These are phyloP conservation scores for Porphyrellus cyaneotinctus DNA, from an alignment of 768 basidiomycete genomes.

Conservation along the genomic window DNA sequence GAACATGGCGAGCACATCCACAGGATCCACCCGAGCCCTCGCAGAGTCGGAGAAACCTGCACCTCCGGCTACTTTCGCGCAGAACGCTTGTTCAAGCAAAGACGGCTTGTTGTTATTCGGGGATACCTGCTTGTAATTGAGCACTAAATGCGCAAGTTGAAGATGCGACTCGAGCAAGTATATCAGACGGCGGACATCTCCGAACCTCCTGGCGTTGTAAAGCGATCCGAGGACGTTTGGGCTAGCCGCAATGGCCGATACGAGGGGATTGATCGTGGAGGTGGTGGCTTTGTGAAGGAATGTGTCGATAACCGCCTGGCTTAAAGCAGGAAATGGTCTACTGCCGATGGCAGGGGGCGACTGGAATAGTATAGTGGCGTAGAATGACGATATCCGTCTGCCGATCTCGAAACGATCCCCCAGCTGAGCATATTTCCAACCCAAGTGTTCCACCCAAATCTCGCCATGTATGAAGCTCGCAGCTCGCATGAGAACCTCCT, in stretches of 20 bases:
- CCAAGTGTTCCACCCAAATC: conserved; percentile 81
- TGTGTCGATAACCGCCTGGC: conserved; percentile 62
- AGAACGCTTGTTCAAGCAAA: conserved; percentile 74
- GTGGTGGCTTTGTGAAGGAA: conserved; percentile 73
- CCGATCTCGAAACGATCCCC: conserved; percentile 85
- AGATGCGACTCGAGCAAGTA: conserved; percentile 67
- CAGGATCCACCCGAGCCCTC: conserved; percentile 57
- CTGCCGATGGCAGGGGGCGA: conserved; percentile 51
- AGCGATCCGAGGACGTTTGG: conserved; percentile 56
- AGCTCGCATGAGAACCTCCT: conserved; percentile 78
- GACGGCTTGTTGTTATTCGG: conserved; percentile 44
- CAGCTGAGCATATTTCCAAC: conserved; percentile 83
- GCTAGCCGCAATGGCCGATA: conserved; percentile 64
- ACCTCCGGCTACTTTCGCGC: conserved; percentile 55
- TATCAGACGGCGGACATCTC: conserved; percentile 66
- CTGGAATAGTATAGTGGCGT: conserved; percentile 60
- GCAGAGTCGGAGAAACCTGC: conserved; percentile 40
- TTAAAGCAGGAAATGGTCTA: conserved; percentile 56
- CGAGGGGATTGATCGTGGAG: conserved; percentile 76
- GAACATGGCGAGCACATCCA: conserved; percentile 70
- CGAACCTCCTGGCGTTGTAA: conserved; percentile 57
- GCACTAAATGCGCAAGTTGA: conserved; percentile 53
- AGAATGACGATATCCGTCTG: conserved; percentile 59
- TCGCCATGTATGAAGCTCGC: conserved; percentile 77
- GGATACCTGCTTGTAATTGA: conserved; percentile 59